phyloP scores from a whole-genome alignment of 495 filamentous ascomycete genomes.

The Physcia stellaris region DNA sequence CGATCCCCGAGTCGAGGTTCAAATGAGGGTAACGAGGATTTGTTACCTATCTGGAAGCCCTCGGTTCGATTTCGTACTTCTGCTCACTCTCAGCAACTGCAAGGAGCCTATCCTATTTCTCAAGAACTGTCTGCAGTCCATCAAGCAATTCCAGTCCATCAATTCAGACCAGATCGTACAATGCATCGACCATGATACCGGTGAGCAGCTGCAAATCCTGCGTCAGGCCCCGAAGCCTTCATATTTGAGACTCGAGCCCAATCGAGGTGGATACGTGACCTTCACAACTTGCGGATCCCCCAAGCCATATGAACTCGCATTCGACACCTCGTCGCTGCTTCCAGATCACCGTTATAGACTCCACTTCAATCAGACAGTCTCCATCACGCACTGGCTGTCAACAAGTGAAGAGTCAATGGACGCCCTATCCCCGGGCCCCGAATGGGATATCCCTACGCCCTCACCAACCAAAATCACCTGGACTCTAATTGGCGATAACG shows the following conservation, averaged over 20 bases:
- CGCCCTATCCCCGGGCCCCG: not conserved
- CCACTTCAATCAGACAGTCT: conserved; percentile 4
- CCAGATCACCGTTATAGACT: conserved; percentile 4
- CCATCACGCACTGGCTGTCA: conserved; percentile 5
- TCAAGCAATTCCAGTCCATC: conserved; percentile 1
- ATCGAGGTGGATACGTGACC: conserved; percentile 4
- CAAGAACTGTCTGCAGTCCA: conserved; percentile 1
- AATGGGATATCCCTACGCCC: not conserved
- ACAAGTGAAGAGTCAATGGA: conserved; percentile 1
- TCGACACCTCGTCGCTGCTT: conserved; percentile 3
- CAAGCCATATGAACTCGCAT: conserved; percentile 5
- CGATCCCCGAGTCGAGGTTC: conserved; percentile 6
- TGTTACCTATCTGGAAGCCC: conserved; percentile 7
- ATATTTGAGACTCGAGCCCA: conserved; percentile 1
- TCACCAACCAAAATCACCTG: conserved; percentile 3
- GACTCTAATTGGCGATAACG: not conserved
- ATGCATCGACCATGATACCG: conserved; percentile 3
- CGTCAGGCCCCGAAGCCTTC: conserved; percentile 1
- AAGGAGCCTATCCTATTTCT: conserved; percentile 3
- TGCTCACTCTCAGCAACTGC: conserved; percentile 3
- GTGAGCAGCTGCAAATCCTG: not conserved
- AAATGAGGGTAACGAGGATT: conserved; percentile 1
- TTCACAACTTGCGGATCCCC: conserved; percentile 2
- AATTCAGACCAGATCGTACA: conserved; percentile 5
- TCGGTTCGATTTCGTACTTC: conserved; percentile 5